phyloP scores from a whole-genome alignment of 2,329 filamentous ascomycete species.

The Xylariales sp. region DNA sequence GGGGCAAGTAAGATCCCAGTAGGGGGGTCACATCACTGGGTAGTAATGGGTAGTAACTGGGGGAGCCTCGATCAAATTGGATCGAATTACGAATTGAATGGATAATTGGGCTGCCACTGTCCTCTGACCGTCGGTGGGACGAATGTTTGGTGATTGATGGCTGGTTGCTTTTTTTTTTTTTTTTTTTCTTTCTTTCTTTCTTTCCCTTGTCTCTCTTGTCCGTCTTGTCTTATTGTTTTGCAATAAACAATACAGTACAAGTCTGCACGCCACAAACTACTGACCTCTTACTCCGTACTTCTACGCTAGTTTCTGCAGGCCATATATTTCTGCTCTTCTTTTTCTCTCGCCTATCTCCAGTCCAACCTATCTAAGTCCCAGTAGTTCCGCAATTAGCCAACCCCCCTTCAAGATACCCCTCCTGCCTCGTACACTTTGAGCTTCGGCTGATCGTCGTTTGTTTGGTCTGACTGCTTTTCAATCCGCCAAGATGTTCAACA shows the following conservation, averaged over 20 bases:
- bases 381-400: neutral
- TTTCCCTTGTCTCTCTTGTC: constrained; percentile 9
- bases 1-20: neutral
- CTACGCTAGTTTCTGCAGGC: neutral
- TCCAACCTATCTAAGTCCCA: neutral
- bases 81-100: constrained; percentile 24
- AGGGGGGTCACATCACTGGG: neutral
- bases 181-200: constrained; percentile 21
- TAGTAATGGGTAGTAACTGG: no score
- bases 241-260: neutral
- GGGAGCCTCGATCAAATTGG: constrained; percentile 27
- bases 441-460: constrained; percentile 15
- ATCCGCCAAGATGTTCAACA: constrained; percentile 61
- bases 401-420: constrained; percentile 9
- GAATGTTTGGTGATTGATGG: constrained; percentile 18
- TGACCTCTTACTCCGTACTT: neutral
- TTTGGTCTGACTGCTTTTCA: constrained; percentile 23
- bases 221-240: neutral
- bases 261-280: no score
- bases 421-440: constrained; percentile 8
- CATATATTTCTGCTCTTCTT: neutral
- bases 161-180: constrained; percentile 27
- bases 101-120: constrained; percentile 21
- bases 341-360: constrained; percentile 3
- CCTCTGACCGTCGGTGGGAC: constrained; percentile 22